Base-by-base conservation (phyloP, 2,329 filamentous ascomycete genomes). In the Pyricularia sp. region DNA sequence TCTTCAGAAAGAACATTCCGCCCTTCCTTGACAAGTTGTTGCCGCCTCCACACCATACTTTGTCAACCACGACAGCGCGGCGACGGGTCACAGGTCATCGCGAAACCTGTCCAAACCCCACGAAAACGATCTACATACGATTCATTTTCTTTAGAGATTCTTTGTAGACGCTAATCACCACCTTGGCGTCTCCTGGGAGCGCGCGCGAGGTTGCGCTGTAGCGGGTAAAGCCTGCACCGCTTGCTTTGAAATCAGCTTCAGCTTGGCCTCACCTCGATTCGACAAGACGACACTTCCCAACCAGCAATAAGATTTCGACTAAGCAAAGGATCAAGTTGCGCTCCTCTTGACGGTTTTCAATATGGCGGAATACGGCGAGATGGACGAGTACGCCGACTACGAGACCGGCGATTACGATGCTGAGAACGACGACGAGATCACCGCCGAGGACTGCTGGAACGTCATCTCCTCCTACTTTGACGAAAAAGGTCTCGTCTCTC, bases 401-500 rank as follows among this genome's bases (percentile, higher is more conserved):
- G 77, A 79, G 71, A 76, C 76, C 68, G 75, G 73, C 64, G 72
- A 74, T 55, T 69, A 85, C 75, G 84, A 87, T 69, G 84, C 86
- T 68, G 86, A 89, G 71, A 92, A 93, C 77, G 90, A 90, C 71
- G 87, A 89, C 73, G 91, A 90, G 74, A 97, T 98, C 81, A 97
- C 94, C 30, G 92, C 94, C 71, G 95, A 98, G 83, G 96, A 99
- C 81, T 97, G 93, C 84, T 99, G 96, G 95, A 92, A 91, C 72
- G 94, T 98, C 76, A 98, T 99, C 78, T 93, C 92, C 69, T 92
- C 95, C 11, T 98, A 97, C 84, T 99, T 99, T 82, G 93, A 97
- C 74, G 87, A 89, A 71, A 99, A 98, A 81, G 94, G 95, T 75
- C 86, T 99, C 36, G 95, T 97, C 26, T 97, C 95, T 20, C 94